Conservation (phyloP, 2,329 filamentous ascomycete genomes). For the Stachybotrys elegans region DNA sequence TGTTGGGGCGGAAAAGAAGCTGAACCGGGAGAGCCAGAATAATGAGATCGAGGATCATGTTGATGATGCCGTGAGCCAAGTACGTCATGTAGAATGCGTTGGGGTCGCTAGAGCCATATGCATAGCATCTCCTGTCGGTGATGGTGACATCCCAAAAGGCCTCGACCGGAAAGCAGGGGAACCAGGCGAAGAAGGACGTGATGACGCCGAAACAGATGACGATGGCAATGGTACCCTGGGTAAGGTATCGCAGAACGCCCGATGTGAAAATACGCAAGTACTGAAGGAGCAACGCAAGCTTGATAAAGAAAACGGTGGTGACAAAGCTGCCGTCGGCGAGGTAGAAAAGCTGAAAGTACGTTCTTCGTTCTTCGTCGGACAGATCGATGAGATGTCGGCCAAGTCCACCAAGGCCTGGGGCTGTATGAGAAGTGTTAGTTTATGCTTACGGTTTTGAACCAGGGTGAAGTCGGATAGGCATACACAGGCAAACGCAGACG, state of each 20-base stretch:
- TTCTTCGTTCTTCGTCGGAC: not conserved
- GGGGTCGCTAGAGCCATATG: slow-evolving; percentile 10
- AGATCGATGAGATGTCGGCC: slow-evolving; percentile 1
- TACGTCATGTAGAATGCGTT: slow-evolving; percentile 11
- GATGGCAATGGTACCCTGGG: slow-evolving; percentile 9
- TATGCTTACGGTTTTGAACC: not conserved
- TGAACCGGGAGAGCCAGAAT: slow-evolving; percentile 10
- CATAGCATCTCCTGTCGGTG: slow-evolving; percentile 8
- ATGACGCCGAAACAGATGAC: slow-evolving; percentile 8
- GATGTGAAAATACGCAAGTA: not conserved
- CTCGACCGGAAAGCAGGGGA: slow-evolving; percentile 10
- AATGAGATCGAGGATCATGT: slow-evolving; percentile 15
- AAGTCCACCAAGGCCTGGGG: not conserved
- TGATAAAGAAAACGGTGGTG: not conserved
- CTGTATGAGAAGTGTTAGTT: not conserved
- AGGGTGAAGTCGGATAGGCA: not conserved
- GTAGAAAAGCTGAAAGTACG: slow-evolving; percentile 4
- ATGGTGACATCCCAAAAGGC: slow-evolving; percentile 9
- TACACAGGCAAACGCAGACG: not conserved
- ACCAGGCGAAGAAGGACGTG: slow-evolving; percentile 9
- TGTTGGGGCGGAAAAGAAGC: slow-evolving; percentile 8
- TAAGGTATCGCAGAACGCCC: slow-evolving; percentile 1
- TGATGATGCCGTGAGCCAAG: slow-evolving; percentile 12
- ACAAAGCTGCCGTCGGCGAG: slow-evolving; percentile 4
- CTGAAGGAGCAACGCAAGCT: not conserved